Percentiles rank a stretch among this genome's conserved stretches.
Evolutionary conservation across 2,329 filamentous ascomycete genomes (phyloP).

Genomic region (Neonectria sp.): DNA sequence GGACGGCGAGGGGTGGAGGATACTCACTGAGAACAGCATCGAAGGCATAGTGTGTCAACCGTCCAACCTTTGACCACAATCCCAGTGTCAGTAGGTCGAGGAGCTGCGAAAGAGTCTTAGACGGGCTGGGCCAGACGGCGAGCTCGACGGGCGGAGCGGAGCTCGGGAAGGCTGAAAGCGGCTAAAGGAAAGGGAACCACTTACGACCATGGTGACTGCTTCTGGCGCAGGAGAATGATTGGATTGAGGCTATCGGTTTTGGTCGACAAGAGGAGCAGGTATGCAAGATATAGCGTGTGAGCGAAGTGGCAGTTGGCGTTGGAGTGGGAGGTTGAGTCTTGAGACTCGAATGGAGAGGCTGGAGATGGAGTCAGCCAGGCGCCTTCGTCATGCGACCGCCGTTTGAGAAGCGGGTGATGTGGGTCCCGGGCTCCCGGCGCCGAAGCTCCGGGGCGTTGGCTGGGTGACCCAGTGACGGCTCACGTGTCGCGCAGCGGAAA

Average conservation of each 20-base stretch:
- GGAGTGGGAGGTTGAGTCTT: conserved; percentile 20
- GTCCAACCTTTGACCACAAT: conserved; percentile 86
- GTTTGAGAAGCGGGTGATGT: conserved; percentile 35
- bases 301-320: neutral
- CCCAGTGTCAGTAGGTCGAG: conserved; percentile 79
- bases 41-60: conserved; percentile 94
- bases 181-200: conserved; percentile 35
- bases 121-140: conserved; percentile 45
- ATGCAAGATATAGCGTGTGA: neutral
- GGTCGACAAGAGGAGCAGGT: neutral
- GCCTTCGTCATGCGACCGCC: conserved; percentile 45
- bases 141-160: conserved; percentile 39
- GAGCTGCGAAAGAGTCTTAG: conserved; percentile 64
- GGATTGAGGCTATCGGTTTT: neutral
- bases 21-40: conserved; percentile 91
- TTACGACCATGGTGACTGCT: conserved; percentile 53
- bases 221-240: neutral
- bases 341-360: conserved; percentile 26
- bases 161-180: conserved; percentile 31
- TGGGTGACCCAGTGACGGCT: conserved; percentile 19
- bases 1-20: neutral
- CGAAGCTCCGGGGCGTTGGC: conserved; percentile 41
- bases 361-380: conserved; percentile 33
- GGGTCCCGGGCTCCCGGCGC: conserved; percentile 40
- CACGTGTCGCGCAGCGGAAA: conserved; percentile 37